Evolutionary conservation across 75 land plant species (phyloP).

Genomic region (Chamaecyparis obtusa): DNA sequence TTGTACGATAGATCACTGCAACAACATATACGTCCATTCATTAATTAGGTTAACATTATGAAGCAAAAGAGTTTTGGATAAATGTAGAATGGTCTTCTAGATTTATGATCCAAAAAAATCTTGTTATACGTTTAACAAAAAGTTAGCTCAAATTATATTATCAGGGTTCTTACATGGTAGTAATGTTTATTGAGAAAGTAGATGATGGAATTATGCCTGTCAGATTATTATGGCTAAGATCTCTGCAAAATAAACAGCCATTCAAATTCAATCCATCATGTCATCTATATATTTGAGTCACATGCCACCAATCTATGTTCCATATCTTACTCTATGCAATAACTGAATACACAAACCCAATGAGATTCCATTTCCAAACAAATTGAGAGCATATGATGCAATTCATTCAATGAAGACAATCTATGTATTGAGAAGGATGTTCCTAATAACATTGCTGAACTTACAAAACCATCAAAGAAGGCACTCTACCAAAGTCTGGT

Average conservation of each 20-base stretch:
- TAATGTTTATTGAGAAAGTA: background rate
- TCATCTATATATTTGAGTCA: background rate
- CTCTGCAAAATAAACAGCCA: constrained; percentile 28
- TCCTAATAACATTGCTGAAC: constrained; percentile 18
- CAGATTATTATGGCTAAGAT: constrained; percentile 16
- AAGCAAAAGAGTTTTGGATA: background rate
- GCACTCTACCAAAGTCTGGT: constrained; percentile 53
- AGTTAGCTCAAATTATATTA: background rate
- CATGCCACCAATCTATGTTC: background rate
- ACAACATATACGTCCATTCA: background rate
- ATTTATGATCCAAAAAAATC: background rate
- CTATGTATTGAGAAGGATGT: background rate
- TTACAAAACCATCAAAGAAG: constrained; percentile 52
- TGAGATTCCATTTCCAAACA: background rate
- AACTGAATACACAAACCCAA: background rate
- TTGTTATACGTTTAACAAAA: background rate
- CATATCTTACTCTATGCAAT: background rate
- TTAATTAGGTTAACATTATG: background rate
- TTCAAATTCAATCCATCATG: background rate
- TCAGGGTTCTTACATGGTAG: constrained; percentile 29
- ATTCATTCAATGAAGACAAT: background rate
- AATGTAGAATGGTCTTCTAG: background rate
- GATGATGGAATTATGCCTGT: constrained; percentile 18
- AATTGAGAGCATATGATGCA: background rate
- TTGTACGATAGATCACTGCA: constrained; percentile 33